Base-by-base conservation (phyloP, 768 basidiomycete species). In the Termitomyces sp. region DNA sequence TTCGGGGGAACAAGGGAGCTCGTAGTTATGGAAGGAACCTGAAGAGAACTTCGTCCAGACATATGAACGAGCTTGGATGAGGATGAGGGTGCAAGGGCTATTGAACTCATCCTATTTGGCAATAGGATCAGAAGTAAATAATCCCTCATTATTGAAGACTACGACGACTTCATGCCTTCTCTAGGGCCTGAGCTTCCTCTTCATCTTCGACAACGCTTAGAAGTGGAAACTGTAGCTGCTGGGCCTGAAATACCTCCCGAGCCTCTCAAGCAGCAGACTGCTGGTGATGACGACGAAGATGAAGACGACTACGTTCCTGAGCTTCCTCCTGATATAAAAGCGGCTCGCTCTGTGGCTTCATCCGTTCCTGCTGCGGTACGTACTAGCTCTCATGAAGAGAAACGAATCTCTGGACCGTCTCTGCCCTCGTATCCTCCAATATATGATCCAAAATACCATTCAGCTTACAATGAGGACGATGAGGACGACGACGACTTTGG, bases 401-500 rank as follows among this genome's bases (percentile, higher is more conserved):
- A 75, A 72, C 76, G 76, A 49, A 71, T 77, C 25, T 61, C 83
- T 12, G 88, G 87, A 1, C 84, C 90, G 9, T 72, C 87, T 2
- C 67, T 85, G 31, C 86, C 85, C 5, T 66, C 72, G 11, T 73
- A 74, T 52, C 71, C 76, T 31, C 69, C 75, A 3, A 72, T 72
- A 56, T 76, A 74, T 60, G 70, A 75, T 60, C 68, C 70, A 9
- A 70, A 60, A 47, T 63, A 67, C 15, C 67, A 65, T 49, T 60
- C 65, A 55, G 62, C 66, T 17, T 62, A 71, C 53, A 65, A 76
- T 34, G 71, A 76, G 15, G 78, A 83, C 15, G 83, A 85, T 36
- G 82, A 83, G 51, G 87, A 88, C 56, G 90, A 92, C 62, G 88
- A 89, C 56, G 93, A 95, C 61, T 81, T 94, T 57, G 96, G 96